These are phyloP conservation scores for Barnettozyma pratensis DNA, from an alignment of 805 yeast genomes.

Conservation along the genomic window DNA sequence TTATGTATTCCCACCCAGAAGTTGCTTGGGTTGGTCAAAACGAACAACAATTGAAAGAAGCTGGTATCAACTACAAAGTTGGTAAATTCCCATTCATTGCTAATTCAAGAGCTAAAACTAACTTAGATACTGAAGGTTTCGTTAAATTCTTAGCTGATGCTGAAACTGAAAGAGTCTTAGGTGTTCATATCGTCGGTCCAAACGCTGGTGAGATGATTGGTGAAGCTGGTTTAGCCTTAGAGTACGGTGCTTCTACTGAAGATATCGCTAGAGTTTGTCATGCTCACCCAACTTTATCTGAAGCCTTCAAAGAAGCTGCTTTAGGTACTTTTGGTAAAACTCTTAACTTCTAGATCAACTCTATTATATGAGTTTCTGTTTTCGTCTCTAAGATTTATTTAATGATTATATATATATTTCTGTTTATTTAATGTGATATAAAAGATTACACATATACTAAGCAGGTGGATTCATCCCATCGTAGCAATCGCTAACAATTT, in stretches of 20 bases:
- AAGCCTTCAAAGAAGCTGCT: slow-evolving; percentile 98
- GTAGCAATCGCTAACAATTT: no score
- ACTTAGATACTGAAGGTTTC: slow-evolving; percentile 93
- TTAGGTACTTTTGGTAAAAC: slow-evolving; percentile 89
- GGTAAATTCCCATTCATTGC: slow-evolving; percentile 99
- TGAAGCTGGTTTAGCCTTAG: slow-evolving; percentile 95
- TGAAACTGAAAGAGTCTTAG: slow-evolving; percentile 93
- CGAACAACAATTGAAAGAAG: slow-evolving; percentile 90
- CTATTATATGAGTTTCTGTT: not conserved
- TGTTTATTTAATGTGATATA: slow-evolving; percentile 2
- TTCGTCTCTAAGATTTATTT: not conserved
- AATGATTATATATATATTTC: not conserved
- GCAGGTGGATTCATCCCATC: not conserved
- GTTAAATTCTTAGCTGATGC: slow-evolving; percentile 95
- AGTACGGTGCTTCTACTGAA: slow-evolving; percentile 98
- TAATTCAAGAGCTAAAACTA: slow-evolving; percentile 98
- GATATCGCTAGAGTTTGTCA: slow-evolving; percentile 97
- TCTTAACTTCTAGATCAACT: slow-evolving; percentile 59
- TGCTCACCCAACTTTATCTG: slow-evolving; percentile 97
- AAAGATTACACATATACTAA: not conserved
- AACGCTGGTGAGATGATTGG: slow-evolving; percentile 99
- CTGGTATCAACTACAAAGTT: slow-evolving; percentile 84
- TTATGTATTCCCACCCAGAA: slow-evolving; percentile 99
- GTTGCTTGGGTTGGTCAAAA: slow-evolving; percentile 99
- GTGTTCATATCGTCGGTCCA: slow-evolving; percentile 96